Base-by-base conservation (phyloP, 2,329 filamentous ascomycete species). In the Thelonectria rubi region DNA sequence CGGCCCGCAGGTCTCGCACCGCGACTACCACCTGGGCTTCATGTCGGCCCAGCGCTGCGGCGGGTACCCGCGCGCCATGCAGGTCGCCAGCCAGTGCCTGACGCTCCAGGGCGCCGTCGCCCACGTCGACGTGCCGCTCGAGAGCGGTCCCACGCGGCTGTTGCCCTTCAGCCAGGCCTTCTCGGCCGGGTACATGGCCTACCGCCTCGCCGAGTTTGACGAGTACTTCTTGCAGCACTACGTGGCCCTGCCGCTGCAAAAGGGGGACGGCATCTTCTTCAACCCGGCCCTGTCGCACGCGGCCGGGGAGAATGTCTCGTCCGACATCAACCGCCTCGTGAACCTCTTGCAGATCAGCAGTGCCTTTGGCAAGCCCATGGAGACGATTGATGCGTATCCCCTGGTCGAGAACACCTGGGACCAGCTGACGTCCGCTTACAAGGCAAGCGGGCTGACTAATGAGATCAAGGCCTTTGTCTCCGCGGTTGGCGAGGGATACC, bases 11-110 rank as follows among this genome's bases (percentile, higher is more conserved):
- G 80, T 83, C 26, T 78, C 77, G 8, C 87, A 90, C 69, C 80
- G 87, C 1, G 87, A 90, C 69, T 89, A 89, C 69, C 87, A 89
- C 67, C 79, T 90, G 1, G 87, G 87, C 0, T 89, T 89, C 74
- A 85, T 88, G 71, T 84, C 81, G 0, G 70, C 78, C 3, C 79
- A 79, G 7, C 75, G 75, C 1, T 81, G 79, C 45, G 77, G 78
- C 0, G 74, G 69, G 17, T 86, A 83, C 61, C 86, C 87, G 0
- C 79, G 78, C 40, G 79, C 79, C 0, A 78, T 82, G 72, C 87
- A 90, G 45, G 65, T 80, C 1, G 81, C 85, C 0, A 84, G 80
- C 24, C 84, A 86, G 68, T 82, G 84, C 58, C 73, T 90, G 24
- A 89, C 87, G 2, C 76, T 90, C 12, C 87, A 89, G 69, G 87